Evolutionary conservation across 2,329 filamentous ascomycete species (phyloP).

Genomic region (Eurotiales sp.): DNA sequence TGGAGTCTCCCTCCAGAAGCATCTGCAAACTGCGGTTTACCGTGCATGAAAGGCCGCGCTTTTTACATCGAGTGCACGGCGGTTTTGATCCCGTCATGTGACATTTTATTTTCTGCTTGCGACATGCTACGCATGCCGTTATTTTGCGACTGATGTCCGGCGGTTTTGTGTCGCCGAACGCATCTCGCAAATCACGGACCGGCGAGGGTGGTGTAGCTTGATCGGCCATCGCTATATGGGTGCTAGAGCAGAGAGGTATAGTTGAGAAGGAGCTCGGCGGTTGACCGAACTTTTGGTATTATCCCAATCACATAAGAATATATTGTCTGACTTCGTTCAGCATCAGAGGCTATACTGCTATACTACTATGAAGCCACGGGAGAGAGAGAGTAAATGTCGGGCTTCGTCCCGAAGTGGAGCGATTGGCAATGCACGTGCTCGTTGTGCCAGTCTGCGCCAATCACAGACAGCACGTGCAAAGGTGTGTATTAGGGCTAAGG

Average conservation of each 20-base stretch:
- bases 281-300: neutral
- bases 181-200: conserved; percentile 26
- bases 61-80: conserved; percentile 40
- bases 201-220: conserved; percentile 13
- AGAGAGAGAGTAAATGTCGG: neutral
- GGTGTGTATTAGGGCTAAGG: too few relatives aligned
- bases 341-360: too few relatives aligned
- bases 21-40: conserved; percentile 43
- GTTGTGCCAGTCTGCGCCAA: too few relatives aligned
- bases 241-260: too few relatives aligned
- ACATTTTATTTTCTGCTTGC: conserved; percentile 37
- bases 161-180: conserved; percentile 32
- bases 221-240: conserved; percentile 7
- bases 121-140: conserved; percentile 27
- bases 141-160: conserved; percentile 32
- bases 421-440: too few relatives aligned
- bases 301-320: neutral
- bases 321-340: too few relatives aligned
- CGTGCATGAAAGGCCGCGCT: conserved; percentile 37
- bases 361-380: too few relatives aligned
- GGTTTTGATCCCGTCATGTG: conserved; percentile 36
- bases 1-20: conserved; percentile 36
- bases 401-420: neutral
- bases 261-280: too few relatives aligned
- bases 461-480: too few relatives aligned